A percentile compares a stretch with the other conserved stretches of the same genome.
Conservation (phyloP, 139 green algal genomes). For the Coelastrella sp. region DNA sequence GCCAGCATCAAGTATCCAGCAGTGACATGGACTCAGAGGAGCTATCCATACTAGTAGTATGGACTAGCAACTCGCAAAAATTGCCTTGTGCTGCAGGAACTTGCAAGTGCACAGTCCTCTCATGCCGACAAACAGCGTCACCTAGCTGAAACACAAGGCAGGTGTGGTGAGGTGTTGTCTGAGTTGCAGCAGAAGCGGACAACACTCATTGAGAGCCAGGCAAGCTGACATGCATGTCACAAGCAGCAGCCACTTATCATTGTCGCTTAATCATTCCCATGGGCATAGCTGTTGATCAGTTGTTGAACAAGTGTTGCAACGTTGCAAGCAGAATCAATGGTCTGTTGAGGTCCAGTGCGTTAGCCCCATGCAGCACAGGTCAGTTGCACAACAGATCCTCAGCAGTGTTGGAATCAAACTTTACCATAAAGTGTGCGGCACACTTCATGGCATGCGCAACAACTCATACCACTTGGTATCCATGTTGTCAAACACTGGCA, state of each 20-base stretch:
- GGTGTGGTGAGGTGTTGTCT: background rate
- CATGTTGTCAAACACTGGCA: background rate
- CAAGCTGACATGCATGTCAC: background rate
- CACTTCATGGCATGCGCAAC: too few relatives aligned
- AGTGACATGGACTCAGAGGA: too few relatives aligned
- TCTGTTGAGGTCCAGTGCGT: too few relatives aligned
- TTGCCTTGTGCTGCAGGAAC: background rate
- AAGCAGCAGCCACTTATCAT: background rate
- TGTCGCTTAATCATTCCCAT: background rate
- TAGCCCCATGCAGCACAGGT: too few relatives aligned
- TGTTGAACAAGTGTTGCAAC: too few relatives aligned
- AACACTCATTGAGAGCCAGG: background rate
- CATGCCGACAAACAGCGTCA: background rate
- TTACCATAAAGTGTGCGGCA: too few relatives aligned
- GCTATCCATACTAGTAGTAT: too few relatives aligned
- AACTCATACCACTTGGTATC: background rate
- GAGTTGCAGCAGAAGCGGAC: slow-evolving; percentile 30
- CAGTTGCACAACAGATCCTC: too few relatives aligned
- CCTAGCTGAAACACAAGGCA: background rate
- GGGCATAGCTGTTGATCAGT: background rate
- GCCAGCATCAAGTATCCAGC: too few relatives aligned
- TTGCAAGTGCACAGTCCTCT: background rate
- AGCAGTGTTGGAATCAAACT: too few relatives aligned
- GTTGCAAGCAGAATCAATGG: too few relatives aligned
- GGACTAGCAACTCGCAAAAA: too few relatives aligned